phyloP scores from a whole-genome alignment of 805 yeast genomes.

The Danielozyma ontarioensis region DNA sequence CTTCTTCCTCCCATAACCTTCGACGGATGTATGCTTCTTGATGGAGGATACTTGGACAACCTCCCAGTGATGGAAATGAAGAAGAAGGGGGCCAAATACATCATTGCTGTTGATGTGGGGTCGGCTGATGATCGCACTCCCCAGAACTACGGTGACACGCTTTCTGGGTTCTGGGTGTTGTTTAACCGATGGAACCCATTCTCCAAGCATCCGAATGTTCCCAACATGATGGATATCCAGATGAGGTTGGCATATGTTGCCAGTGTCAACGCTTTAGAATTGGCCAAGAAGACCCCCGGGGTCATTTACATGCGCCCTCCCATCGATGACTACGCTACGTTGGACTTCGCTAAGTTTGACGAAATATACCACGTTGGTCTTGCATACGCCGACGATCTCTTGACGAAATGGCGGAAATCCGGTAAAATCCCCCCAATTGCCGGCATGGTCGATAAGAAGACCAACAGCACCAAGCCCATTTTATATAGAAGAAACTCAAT shows the following conservation, averaged over 20 bases:
- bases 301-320: constrained; percentile 91
- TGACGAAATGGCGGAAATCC: constrained; percentile 47
- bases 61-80: constrained; percentile 92
- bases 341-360: constrained; percentile 88
- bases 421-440: constrained; percentile 61
- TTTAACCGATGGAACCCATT: constrained; percentile 87
- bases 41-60: constrained; percentile 95
- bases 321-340: constrained; percentile 82
- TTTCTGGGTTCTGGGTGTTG: constrained; percentile 89
- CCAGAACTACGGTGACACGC: constrained; percentile 85
- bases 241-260: constrained; percentile 90
- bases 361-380: constrained; percentile 82
- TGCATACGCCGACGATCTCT: constrained; percentile 57
- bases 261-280: constrained; percentile 87
- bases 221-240: constrained; percentile 93
- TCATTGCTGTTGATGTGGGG: constrained; percentile 95
- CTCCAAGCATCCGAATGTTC: constrained; percentile 80
- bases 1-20: constrained; percentile 83
- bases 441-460: constrained; percentile 27
- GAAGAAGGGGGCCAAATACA: constrained; percentile 75
- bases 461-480: constrained; percentile 3
- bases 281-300: constrained; percentile 79
- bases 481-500: constrained; percentile 12
- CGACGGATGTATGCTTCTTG: constrained; percentile 87
- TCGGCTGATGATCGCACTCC: constrained; percentile 89